A percentile compares a stretch with the other conserved stretches of the same genome.
Conservation (phyloP, 202 grass and related monocot species). For the Eragrostis tef region DNA sequence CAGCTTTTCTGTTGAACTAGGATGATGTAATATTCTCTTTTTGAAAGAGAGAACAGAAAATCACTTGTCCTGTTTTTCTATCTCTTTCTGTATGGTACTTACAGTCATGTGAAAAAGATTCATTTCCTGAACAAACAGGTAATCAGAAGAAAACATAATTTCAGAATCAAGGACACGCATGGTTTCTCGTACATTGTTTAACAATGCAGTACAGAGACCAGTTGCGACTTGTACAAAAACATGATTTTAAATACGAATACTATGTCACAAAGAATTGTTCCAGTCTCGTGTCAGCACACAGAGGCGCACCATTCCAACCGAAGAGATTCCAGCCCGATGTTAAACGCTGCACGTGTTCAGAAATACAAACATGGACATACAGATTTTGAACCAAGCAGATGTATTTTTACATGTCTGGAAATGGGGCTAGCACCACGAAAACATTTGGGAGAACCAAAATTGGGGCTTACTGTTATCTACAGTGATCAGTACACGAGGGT, state of each 20-base stretch:
- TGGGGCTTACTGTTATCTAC: conserved; percentile 1
- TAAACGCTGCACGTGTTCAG: not conserved
- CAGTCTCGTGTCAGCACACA: not conserved
- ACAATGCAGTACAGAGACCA: not conserved
- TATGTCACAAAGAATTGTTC: not conserved
- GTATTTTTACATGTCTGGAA: not conserved
- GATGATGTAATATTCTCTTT: not conserved
- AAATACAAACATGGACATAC: not conserved
- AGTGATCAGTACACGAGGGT: conserved; percentile 15
- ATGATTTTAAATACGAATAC: not conserved
- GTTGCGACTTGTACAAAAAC: not conserved
- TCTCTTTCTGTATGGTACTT: not conserved
- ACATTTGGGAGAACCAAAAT: conserved; percentile 13
- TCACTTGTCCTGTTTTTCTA: not conserved
- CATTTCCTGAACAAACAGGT: not conserved
- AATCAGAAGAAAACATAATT: not conserved
- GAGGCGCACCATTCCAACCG: not conserved
- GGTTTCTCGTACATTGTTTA: not conserved
- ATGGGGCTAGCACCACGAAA: not conserved
- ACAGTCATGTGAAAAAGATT: not conserved
- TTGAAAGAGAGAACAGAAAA: not conserved
- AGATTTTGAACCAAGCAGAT: not conserved
- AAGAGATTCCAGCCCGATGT: not conserved
- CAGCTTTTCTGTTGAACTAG: not conserved
- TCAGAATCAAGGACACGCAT: not conserved